Base-by-base conservation (phyloP, 495 filamentous ascomycete genomes). In the Terfezia claveryi region DNA sequence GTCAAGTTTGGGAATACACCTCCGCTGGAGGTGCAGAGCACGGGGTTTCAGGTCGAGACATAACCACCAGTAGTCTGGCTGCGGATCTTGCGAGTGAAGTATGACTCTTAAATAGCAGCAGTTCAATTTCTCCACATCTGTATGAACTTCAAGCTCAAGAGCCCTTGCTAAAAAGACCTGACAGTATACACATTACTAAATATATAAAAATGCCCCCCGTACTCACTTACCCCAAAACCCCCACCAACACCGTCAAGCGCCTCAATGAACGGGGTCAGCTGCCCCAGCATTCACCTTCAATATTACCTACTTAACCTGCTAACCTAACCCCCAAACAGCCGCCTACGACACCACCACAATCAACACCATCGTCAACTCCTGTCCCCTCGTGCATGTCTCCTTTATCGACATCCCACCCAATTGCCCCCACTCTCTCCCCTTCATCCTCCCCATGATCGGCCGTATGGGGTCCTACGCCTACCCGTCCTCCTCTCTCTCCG, bases 371-470 rank as follows among this genome's bases (percentile, higher is more conserved):
- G 72, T 95, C 68, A 89, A 93, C 68, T 70, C 72, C 10, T 76
- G 76, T 16, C 79, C 79, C 14, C 76, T 94, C 10, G 72, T 94
- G 8, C 82, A 94, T 70, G 79, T 95, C 57, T 86, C 87, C 54
- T 94, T 94, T 76, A 73, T 71, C 37, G 69, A 74, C 20, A 27
- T 5, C 5, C 27, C 2, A 2, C 70, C 71, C 8, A 71, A 74
- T 0, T 67, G 73, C 49, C 56, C 67, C 41, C 78, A 81, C 55
- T 80, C 80, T 11, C 87, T 87, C 59, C 86, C 87, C 5, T 73
- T 76, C 53, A 79, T 82, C 58, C 72, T 95, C 0, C 88, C 88
- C 38, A 91, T 94, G 85, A 83, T 94, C 57, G 87, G 87, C 49
- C 77, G 78, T 59, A 85, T 89, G 80, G 82, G 74, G 17, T 81